A percentile compares a stretch with the other conserved stretches of the same genome.
Conservation (phyloP, 495 filamentous ascomycete genomes). For the Amniculicola lignicola region DNA sequence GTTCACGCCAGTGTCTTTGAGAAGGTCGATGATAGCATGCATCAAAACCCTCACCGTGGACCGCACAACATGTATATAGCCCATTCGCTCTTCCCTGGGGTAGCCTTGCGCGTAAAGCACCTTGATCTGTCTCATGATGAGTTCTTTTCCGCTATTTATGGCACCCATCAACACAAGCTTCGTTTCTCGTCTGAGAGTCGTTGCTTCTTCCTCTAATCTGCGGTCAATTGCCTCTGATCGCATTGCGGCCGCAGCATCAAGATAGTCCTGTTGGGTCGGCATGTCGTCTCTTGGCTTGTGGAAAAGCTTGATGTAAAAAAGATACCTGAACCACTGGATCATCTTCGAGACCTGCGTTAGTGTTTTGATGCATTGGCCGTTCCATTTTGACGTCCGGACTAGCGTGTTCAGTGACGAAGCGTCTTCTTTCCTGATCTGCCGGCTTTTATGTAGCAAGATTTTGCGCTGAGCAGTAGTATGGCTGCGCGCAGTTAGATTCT, state of each 20-base stretch:
- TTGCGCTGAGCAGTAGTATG: slow-evolving; percentile 29
- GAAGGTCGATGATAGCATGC: slow-evolving; percentile 26
- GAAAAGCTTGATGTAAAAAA: slow-evolving; percentile 25
- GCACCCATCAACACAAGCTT: slow-evolving; percentile 26
- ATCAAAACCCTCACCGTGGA: slow-evolving; percentile 27
- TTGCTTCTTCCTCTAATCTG: slow-evolving; percentile 22
- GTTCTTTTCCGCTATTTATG: slow-evolving; percentile 23
- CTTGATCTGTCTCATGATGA: slow-evolving; percentile 31
- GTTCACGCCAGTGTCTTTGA: slow-evolving; percentile 25
- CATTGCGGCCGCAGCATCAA: slow-evolving; percentile 25
- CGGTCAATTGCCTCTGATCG: slow-evolving; percentile 30
- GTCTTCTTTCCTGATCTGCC: slow-evolving; percentile 29
- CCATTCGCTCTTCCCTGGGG: slow-evolving; percentile 20
- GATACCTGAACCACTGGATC: slow-evolving; percentile 29
- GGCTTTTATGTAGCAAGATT: slow-evolving; percentile 29
- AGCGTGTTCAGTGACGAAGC: slow-evolving; percentile 18
- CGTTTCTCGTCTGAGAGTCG: slow-evolving; percentile 21
- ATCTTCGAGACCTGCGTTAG: slow-evolving; percentile 20
- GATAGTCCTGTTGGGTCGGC: slow-evolving; percentile 20
- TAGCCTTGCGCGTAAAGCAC: slow-evolving; percentile 25
- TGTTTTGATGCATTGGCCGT: slow-evolving; percentile 2
- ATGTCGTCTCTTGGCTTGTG: not conserved
- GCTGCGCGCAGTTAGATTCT: slow-evolving; percentile 13
- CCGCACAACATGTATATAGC: slow-evolving; percentile 9
- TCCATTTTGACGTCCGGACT: slow-evolving; percentile 11